Conservation (phyloP, 2,329 filamentous ascomycete genomes). For the Aspergillus pseudoviridinutans region DNA sequence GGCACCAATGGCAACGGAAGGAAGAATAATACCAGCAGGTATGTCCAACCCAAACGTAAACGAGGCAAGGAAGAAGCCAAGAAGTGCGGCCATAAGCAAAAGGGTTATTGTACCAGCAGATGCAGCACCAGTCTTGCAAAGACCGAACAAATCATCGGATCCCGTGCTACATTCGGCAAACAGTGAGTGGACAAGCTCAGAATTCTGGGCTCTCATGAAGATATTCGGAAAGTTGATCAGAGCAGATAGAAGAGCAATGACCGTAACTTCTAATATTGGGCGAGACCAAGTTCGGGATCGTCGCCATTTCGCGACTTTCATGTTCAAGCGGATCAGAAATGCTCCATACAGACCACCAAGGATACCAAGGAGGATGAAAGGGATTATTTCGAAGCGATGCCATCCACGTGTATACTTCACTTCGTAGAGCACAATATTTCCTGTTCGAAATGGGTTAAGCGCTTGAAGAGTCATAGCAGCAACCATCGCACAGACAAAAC, state of each 20-base stretch:
- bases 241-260: constrained; percentile 77
- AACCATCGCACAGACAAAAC: constrained; percentile 99
- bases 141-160: constrained; percentile 78
- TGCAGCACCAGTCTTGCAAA: constrained; percentile 82
- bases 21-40: constrained; percentile 90
- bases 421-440: constrained; percentile 93
- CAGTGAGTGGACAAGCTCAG: constrained; percentile 84
- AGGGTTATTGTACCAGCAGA: constrained; percentile 79
- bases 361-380: constrained; percentile 81
- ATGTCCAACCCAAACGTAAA: constrained; percentile 93
- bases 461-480: constrained; percentile 90
- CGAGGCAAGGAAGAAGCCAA: constrained; percentile 80
- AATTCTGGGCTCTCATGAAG: constrained; percentile 90
- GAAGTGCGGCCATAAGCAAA: constrained; percentile 72
- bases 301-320: constrained; percentile 78
- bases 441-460: constrained; percentile 89
- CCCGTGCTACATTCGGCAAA: constrained; percentile 86
- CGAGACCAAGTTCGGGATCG: constrained; percentile 65
- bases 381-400: constrained; percentile 91
- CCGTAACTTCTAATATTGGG: constrained; percentile 73
- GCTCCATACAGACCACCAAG: constrained; percentile 91
- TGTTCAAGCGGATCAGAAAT: constrained; percentile 91
- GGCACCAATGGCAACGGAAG: constrained; percentile 93
- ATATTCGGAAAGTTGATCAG: constrained; percentile 92
- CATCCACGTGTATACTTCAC: constrained; percentile 87